Base-by-base conservation (phyloP, 352 stramenopile species). In the Phytophthora lateralis region DNA sequence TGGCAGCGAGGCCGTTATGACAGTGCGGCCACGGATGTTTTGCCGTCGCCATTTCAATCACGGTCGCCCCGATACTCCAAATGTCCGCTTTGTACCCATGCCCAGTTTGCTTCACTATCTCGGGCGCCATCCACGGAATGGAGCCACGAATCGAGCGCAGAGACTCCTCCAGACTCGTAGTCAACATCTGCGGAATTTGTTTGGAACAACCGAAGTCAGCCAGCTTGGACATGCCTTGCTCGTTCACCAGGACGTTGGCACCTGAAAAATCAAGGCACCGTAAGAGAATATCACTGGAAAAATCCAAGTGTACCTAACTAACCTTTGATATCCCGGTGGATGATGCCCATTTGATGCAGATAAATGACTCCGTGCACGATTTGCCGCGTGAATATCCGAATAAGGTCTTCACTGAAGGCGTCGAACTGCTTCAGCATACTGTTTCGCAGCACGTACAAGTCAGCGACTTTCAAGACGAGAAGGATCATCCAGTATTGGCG, bases 291-390 rank as follows among this genome's bases (percentile, higher is more conserved):
- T 47, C 7, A 38, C 5, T 21, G 6, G 15, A 24, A 2, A 38
- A 38, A n/a, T 1, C 30, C 32, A 1, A 20, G 14, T 44, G 35
- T 39, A 10, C 4, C 8, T 30, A 32, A 6, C 44, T 35, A 43
- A 82, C 78, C 83, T 76, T 98, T 98, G 59, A 98, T 98, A 70
- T 98, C 93, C 18, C 94, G 82, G 64, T 98, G 93, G 32, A 98
- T 88, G 47, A 98, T 96, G 17, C 86, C 77, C 60, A 97, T 92
- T 29, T 83, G 69, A 66, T 98, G 93, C 6, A 98, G 69, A 71
- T 98, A 98, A 7, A 82, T 71, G n/a, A 98, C 80, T 8, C 93
- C 95, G 10, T 82, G 66, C 8, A 98, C 76, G 58, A 98, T 96
- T 75, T 98, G 95, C 4, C 71, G 78, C 35, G 96, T 89, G 69